These are phyloP conservation scores for Austroboletus novae-zelandiae DNA, from an alignment of 1,284 basidiomycete genomes.

Conservation along the genomic window DNA sequence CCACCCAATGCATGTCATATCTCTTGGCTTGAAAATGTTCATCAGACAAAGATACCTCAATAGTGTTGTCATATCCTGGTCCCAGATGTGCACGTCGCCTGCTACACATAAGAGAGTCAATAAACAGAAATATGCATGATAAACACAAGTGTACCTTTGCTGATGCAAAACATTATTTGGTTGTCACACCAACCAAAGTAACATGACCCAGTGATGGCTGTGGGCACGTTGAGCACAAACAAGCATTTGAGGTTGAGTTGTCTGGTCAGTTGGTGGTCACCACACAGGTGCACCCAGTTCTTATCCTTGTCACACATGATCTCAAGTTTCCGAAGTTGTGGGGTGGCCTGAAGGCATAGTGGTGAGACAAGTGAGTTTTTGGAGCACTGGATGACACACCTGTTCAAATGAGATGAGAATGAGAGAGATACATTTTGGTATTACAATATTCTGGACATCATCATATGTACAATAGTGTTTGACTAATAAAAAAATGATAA, in stretches of 20 bases:
- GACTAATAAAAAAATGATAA: constrained; percentile 40
- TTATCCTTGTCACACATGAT: constrained; percentile 49
- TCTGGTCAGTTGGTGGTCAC: constrained; percentile 34
- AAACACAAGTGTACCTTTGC: constrained; percentile 52
- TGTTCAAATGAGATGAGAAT: constrained; percentile 60
- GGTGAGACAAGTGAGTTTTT: background rate
- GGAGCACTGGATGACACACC: constrained; percentile 33
- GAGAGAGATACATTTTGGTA: constrained; percentile 54
- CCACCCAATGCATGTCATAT: constrained; percentile 76
- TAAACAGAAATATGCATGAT: background rate
- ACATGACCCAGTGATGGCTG: constrained; percentile 73
- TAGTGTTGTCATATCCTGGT: constrained; percentile 66
- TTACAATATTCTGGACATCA: constrained; percentile 71
- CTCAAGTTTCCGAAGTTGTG: constrained; percentile 76
- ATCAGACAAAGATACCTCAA: constrained; percentile 63
- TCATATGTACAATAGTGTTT: constrained; percentile 72
- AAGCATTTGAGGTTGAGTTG: constrained; percentile 62
- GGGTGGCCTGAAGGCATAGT: constrained; percentile 51
- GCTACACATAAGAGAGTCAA: constrained; percentile 37
- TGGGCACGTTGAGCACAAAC: constrained; percentile 64
- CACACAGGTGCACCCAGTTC: constrained; percentile 1
- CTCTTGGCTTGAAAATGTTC: constrained; percentile 41
- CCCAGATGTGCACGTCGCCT: constrained; percentile 83
- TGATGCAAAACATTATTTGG: constrained; percentile 71
- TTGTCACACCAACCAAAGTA: constrained; percentile 76